Base-by-base conservation (phyloP, 495 filamentous ascomycete genomes). In the Parathielavia appendiculata region DNA sequence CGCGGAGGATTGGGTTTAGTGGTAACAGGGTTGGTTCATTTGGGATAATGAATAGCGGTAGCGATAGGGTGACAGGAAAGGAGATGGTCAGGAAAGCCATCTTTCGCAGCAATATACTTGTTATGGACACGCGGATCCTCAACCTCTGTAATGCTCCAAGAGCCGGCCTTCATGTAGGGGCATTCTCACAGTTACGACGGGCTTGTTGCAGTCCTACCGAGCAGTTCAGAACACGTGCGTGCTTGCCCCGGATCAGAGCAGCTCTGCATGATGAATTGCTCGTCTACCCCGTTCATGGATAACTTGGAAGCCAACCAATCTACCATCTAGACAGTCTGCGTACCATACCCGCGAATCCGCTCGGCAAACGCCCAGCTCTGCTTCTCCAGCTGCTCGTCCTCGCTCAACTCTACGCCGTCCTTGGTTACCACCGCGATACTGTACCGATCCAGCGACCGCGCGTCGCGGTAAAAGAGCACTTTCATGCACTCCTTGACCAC, bases 361-460 rank as follows among this genome's bases (percentile, higher is more conserved):
- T 96, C 89, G 12, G 91, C 90, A 78, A 98, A 98, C 56, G 90
- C 91, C 93, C 93, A 98, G 81, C 91, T 97, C 79, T 97, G 91
- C 59, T 81, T 71, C 77, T 81, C 80, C 47, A 82, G 72, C 71
- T 79, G 76, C 76, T 95, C 88, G 66, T 87, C 76, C 76, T 92
- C 83, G 73, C 83, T 85, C 67, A 96, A 65, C 63, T 96, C 89
- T 64, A 97, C 84, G 32, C 87, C 87, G 30, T 90, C 88, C 72
- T 87, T 84, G 44, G 90, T 92, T 51, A 98, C 81, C 30, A 96
- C 80, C 14, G 92, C 92, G 70, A 98, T 86, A 53, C 88, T 90
- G 73, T 96, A 98, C 70, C 85, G 80, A 73, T 97, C 90, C 70
- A 91, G 72, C 78, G 89, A 93, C 67, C 93, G 84, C 9, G 93